Percentiles rank a stretch among this genome's conserved stretches.
phyloP scores from a whole-genome alignment of 179 eudicot genomes.

The Beta macrorhiza region DNA sequence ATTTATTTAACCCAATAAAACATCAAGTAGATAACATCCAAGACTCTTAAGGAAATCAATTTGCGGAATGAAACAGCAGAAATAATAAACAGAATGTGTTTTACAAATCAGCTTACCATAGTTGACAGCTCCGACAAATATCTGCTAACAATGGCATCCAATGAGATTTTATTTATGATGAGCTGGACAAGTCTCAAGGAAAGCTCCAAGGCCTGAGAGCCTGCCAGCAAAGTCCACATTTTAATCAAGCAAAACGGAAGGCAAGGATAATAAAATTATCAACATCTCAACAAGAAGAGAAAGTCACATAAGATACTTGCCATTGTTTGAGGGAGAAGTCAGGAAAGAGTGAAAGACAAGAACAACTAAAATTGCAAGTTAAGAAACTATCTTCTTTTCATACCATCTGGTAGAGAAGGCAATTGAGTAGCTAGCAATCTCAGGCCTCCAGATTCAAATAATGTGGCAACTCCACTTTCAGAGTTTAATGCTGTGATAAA shows the following conservation, averaged over 20 bases:
- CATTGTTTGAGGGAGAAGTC: neutral
- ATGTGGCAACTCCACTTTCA: conserved; percentile 45
- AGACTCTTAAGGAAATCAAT: neutral
- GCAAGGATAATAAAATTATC: neutral
- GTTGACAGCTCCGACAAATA: conserved; percentile 55
- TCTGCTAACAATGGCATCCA: conserved; percentile 42
- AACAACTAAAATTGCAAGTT: neutral
- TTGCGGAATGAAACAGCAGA: neutral
- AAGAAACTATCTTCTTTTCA: conserved; percentile 8
- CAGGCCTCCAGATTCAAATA: conserved; percentile 61
- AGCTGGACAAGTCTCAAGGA: conserved; percentile 59
- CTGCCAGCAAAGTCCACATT: conserved; percentile 38
- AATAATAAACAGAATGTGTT: neutral
- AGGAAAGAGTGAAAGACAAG: neutral
- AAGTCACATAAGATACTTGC: neutral
- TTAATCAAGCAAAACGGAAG: neutral
- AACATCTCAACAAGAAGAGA: neutral
- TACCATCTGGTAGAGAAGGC: conserved; percentile 62
- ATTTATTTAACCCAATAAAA: neutral
- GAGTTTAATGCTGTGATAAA: conserved; percentile 51
- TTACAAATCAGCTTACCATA: conserved; percentile 41
- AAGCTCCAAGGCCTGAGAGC: conserved; percentile 57
- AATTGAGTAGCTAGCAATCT: conserved; percentile 58
- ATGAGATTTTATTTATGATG: conserved; percentile 45
- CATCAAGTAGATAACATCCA: neutral